Base-by-base conservation (phyloP, 805 yeast species). In the Metschnikowia anglica region DNA sequence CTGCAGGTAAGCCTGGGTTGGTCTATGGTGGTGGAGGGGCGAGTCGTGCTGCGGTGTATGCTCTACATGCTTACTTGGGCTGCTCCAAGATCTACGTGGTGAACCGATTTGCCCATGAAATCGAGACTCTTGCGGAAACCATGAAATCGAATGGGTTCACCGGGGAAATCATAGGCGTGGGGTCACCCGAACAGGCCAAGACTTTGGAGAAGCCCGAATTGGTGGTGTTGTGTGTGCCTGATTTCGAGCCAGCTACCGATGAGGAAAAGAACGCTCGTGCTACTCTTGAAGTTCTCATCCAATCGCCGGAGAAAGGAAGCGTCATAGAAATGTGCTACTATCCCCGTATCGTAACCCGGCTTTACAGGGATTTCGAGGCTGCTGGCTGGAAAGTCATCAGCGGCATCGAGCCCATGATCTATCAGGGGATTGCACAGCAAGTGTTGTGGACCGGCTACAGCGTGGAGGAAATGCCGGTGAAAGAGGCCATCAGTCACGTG, bases 21-120 rank as follows among this genome's bases (percentile, higher is more conserved):
- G 66, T 63, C 0, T 63, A 62, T 39, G 66, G 68, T 5, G 67
- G 67, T 5, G 68, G 68, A 10, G 68, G 68, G 9, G 67, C 68
- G 11, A 59, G 63, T 31, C 51, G 67, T 23, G 59, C 65, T 7
- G 67, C 67, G 2, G 60, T 63, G 5, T 62, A 55, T 35, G 62
- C 66, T 2, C 54, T 63, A 35, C 44, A 56, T 27, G 41, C 53
- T 33, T 59, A 49, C 33, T 51, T 62, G 44, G 56, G 53, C 7
- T 62, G 68, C 39, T 25, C 55, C 26, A 47, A 44, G 18, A 51
- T 63, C 12, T 63, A 63, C 42, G 55, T 63, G 24, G 56, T 63
- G 12, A 63, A 63, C 43, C 48, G 67, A n/a, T 58, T 48, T 37
- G 54, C 51, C 25, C 39, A 36, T 31, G 68, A 63, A 43, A 62